phyloP scores from a whole-genome alignment of 805 yeast genomes.

The Brettanomyces anomalus region DNA sequence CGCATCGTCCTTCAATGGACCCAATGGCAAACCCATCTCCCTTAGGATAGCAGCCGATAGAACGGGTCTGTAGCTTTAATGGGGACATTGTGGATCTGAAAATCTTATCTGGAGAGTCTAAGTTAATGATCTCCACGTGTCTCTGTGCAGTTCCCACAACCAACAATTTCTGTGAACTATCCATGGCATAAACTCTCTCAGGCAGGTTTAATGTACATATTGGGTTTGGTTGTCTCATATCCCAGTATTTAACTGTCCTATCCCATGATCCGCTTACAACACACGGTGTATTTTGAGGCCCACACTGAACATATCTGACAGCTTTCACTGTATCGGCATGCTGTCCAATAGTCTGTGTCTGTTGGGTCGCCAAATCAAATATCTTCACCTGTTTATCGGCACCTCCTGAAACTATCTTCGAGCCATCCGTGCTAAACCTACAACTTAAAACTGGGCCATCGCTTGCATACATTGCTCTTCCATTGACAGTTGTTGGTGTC shows the following conservation, averaged over 20 bases:
- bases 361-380: constrained; percentile 77
- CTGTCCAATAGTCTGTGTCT: constrained; percentile 72
- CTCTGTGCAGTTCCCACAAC: constrained; percentile 95
- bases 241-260: constrained; percentile 92
- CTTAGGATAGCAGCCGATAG: constrained; percentile 75
- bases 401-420: constrained; percentile 82
- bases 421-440: constrained; percentile 81
- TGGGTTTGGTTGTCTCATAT: constrained; percentile 76
- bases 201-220: constrained; percentile 76
- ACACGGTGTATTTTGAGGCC: constrained; percentile 73
- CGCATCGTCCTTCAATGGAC: constrained; percentile 92
- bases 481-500: constrained; percentile 64
- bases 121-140: constrained; percentile 66
- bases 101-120: constrained; percentile 74
- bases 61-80: constrained; percentile 81
- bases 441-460: constrained; percentile 79
- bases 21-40: constrained; percentile 93
- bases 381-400: constrained; percentile 81
- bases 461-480: constrained; percentile 84
- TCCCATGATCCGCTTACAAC: constrained; percentile 96
- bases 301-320: constrained; percentile 74
- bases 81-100: constrained; percentile 71
- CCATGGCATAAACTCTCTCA: constrained; percentile 88
- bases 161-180: constrained; percentile 65
- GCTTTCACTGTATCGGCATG: constrained; percentile 76